Base-by-base conservation (phyloP, 768 basidiomycete species). In the Podaxis sp. region DNA sequence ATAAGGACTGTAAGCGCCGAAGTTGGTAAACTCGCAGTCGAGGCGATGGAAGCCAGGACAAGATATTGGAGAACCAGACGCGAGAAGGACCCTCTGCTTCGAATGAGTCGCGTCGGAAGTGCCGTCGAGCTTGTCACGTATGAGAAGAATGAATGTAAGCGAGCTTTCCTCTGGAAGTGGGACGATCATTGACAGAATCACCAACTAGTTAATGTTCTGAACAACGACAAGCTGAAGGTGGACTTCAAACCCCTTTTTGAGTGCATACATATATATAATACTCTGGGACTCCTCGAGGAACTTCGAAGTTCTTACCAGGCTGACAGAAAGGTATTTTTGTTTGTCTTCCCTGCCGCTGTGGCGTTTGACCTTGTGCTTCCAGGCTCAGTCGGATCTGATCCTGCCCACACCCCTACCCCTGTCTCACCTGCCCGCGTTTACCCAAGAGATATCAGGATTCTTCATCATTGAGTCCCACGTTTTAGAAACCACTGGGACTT, bases 361-460 rank as follows among this genome's bases (percentile, higher is more conserved):
- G 12, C 20, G 13, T 20, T 26, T 65, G 38, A 72, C 56, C 44
- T 22, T 49, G 20, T 33, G 36, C 52, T 30, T 28, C 4, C 67
- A 97, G 96, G 94, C 95, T 0, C 97, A 99, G 91, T 96, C 97
- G 2, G 91, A 92, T 66, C 85, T 99, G 8, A 97, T 99, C 72
- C 84, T 99, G 30, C 95, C 92, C 1, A 79, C 79, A 28, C 88
- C 89, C 0, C 78, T 93, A 22, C 84, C 87, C 33, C 69, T 94
- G 37, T 71, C 81, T 2, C 83, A 89, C 2, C 83, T 99, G 4
- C 81, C 89, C 0, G 72, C 84, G n/a, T 79, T 99, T 22, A 90
- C 93, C 26, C 91, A 96, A 72, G 94, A 98, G 75, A 92, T 99
- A 65, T 90, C 95, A 40, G 97, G 97, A 0, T 99, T 97, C 76